phyloP scores from a whole-genome alignment of 306 rosid genomes.

The Dryas drummondii region DNA sequence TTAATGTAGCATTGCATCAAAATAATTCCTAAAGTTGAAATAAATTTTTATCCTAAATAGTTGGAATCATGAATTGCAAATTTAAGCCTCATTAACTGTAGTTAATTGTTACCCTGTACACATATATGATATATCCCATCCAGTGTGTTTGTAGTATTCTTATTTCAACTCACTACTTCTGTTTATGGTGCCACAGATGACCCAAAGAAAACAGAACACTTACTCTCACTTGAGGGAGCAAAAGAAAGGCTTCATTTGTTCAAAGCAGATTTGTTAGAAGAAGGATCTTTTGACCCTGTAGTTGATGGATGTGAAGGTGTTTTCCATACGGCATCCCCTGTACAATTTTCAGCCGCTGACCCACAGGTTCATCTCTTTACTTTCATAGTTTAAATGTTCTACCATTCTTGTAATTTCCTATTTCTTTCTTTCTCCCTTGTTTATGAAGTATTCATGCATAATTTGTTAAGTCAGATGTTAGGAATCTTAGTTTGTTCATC shows the following conservation, averaged over 20 bases:
- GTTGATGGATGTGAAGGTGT: conserved; percentile 49
- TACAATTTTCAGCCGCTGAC: background rate
- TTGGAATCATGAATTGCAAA: too few species aligned
- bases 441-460: background rate
- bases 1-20: too few species aligned
- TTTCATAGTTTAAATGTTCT: too few species aligned
- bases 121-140: too few species aligned
- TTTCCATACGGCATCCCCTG: conserved; percentile 57
- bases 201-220: conserved; percentile 18
- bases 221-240: conserved; percentile 29
- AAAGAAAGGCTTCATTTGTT: conserved; percentile 41
- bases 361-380: conserved; percentile 33
- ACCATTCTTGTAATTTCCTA: background rate
- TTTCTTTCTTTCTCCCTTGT: too few species aligned
- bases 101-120: too few species aligned
- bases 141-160: background rate
- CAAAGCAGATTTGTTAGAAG: conserved; percentile 47
- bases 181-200: conserved; percentile 7
- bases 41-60: too few species aligned
- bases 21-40: too few species aligned
- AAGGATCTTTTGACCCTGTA: conserved; percentile 45
- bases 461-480: background rate
- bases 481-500: background rate
- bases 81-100: too few species aligned
- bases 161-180: background rate